A percentile compares a stretch with the other conserved stretches of the same genome.
Evolutionary conservation across 805 yeast species (phyloP).

Genomic region (Yueomyces sinensis): DNA sequence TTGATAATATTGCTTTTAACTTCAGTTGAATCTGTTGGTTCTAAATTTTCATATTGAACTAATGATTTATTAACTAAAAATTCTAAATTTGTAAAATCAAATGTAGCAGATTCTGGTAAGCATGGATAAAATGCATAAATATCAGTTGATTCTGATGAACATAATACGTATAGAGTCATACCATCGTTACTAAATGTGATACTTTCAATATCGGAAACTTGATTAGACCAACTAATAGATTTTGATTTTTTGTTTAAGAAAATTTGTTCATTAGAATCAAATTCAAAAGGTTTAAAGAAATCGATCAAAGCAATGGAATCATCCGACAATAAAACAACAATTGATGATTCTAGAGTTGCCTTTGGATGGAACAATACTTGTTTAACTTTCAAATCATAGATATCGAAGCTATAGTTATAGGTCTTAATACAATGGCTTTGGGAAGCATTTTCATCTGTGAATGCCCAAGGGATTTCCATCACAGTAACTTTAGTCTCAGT

Average conservation of each 20-base stretch:
- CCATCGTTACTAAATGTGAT: conserved; percentile 27
- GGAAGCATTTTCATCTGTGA: conserved; percentile 2
- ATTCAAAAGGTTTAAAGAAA: background rate
- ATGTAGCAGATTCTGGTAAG: conserved; percentile 27
- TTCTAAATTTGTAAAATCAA: conserved; percentile 19
- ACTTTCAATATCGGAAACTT: conserved; percentile 10
- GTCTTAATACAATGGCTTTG: conserved; percentile 1
- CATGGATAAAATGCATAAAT: conserved; percentile 53
- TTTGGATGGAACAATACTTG: conserved; percentile 35
- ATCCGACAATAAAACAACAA: conserved; percentile 15
- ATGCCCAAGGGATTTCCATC: conserved; percentile 19
- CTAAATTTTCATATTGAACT: conserved; percentile 12
- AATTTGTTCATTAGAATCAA: background rate
- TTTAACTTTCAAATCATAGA: conserved; percentile 14
- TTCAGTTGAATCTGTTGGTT: conserved; percentile 5
- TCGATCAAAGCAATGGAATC: conserved; percentile 16
- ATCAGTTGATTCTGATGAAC: conserved; percentile 37
- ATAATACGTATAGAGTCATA: conserved; percentile 39
- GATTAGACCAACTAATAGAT: conserved; percentile 11
- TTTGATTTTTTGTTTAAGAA: conserved; percentile 3
- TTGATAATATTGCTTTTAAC: conserved; percentile 16
- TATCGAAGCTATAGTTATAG: background rate
- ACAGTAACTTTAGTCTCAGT: conserved; percentile 8
- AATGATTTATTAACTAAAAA: conserved; percentile 15
- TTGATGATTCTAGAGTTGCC: conserved; percentile 9